Evolutionary conservation across 306 rosid species (phyloP).

Genomic region (Prunus armeniaca): DNA sequence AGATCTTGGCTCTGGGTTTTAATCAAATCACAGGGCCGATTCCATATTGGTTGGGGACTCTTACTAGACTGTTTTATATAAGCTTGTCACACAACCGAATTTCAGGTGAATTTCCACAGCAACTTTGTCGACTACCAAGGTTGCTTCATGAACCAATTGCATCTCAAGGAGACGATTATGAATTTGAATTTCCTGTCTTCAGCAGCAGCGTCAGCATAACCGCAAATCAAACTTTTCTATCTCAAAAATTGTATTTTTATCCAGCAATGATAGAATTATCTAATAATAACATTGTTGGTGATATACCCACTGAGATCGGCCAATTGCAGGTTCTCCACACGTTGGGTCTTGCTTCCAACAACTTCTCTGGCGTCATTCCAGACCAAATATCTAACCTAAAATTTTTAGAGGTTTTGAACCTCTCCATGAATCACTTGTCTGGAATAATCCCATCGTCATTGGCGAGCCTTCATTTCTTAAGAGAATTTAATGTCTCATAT

Average conservation of each 20-base stretch:
- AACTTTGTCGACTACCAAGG: too few species aligned
- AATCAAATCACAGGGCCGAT: too few species aligned
- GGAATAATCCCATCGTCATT: too few species aligned
- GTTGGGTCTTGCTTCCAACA: neutral
- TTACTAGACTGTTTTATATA: too few species aligned
- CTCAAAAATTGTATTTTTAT: accelerated
- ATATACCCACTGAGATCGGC: neutral
- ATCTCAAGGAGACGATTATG: neutral
- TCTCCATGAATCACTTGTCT: neutral
- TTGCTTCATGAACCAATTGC: too few species aligned
- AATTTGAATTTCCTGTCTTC: neutral
- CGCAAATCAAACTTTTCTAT: accelerated
- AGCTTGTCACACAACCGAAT: too few species aligned
- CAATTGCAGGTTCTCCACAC: neutral
- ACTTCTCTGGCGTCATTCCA: neutral
- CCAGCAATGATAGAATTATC: accelerated
- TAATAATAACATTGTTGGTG: too few species aligned
- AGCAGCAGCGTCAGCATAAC: accelerated
- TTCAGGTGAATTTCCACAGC: too few species aligned
- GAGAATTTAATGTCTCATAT: too few species aligned
- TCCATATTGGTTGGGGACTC: too few species aligned
- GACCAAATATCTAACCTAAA: neutral
- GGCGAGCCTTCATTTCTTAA: too few species aligned
- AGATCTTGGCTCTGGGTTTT: too few species aligned
- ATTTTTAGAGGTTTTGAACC: neutral